Base-by-base conservation (phyloP, 2,329 filamentous ascomycete genomes). In the Cladophialophora carrionii region DNA sequence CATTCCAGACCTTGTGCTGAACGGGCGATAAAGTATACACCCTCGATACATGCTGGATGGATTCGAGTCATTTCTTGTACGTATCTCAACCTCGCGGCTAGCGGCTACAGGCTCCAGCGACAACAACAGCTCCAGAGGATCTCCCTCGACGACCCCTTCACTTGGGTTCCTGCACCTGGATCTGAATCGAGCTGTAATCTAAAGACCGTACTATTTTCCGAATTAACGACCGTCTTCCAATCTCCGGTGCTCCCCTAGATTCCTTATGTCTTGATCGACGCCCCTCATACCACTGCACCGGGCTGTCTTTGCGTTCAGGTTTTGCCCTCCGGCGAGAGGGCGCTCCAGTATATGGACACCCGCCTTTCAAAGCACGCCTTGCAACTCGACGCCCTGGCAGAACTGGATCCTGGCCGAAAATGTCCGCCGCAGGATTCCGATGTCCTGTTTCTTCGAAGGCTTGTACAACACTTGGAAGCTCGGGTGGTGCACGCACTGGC, bases 371-470 rank as follows among this genome's bases (percentile, higher is more conserved):
- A 32, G 22, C 14, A 63, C 57, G 43, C 54, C 61, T 1, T 6
- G 10, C 5, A 20, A 57, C 31, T 46, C 58, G 14, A 37, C 54
- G 10, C 55, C 29, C 20, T 63, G 61, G 61, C 46, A 49, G 17
- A 43, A 48, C 4, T 63, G 61, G 61, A 48, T 59, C 17, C 26
- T 59, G 34, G 61, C 34, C 12, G 55, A 63, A 29, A 59, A 34
- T 17, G 48, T 63, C 4, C 61, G 61, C 24, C 55, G 61, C 14
- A 48, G 48, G n/a, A 55, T 63, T 4, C 49, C 59, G 17, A 59
- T 59, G 55, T 41, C 31, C 9, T 59, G 34, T 48, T 48, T 63
- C 14, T n/a, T 63, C 10, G 26, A 59, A 46, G 61, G 55, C 5
- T 29, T 46, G 2, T 63, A 63, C 26, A 17, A 26, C 20, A 49